These are phyloP conservation scores for Simmondsia chinensis DNA, from an alignment of 148 eudicot genomes.

Conservation along the genomic window DNA sequence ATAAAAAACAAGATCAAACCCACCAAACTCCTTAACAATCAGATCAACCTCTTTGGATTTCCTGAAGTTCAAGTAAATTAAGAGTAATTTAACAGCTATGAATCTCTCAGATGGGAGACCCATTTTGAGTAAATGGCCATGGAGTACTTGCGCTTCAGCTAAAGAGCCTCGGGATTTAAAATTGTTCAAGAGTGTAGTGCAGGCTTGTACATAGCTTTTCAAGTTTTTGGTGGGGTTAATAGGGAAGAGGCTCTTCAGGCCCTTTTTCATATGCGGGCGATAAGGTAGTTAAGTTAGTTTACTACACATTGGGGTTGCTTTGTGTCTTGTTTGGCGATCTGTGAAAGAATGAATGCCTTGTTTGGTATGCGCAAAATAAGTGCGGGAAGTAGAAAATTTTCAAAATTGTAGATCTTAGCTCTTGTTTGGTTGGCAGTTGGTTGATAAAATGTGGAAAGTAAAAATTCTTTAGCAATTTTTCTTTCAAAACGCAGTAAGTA, in stretches of 20 bases:
- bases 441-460: no score
- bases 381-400: no score
- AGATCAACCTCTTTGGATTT: conserved; percentile 31
- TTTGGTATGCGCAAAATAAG: no score
- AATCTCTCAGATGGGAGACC: conserved; percentile 30
- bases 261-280: conserved; percentile 13
- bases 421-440: no score
- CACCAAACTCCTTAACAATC: conserved; percentile 28
- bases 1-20: conserved; percentile 34
- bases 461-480: no score
- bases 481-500: no score
- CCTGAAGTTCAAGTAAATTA: no score
- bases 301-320: no score
- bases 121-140: conserved; percentile 33
- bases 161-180: conserved; percentile 13
- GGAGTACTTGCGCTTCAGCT: conserved; percentile 24
- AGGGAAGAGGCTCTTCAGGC: conserved; percentile 9
- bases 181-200: conserved; percentile 14
- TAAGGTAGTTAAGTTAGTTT: not conserved
- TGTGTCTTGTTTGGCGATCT: no score
- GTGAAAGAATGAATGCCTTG: no score
- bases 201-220: conserved; percentile 8
- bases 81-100: no score
- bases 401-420: no score
- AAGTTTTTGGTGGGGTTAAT: conserved; percentile 22